A percentile compares a stretch with the other conserved stretches of the same genome.
Conservation (phyloP, 169 alveolate species). For the Pseudocohnilembus persalinus region DNA sequence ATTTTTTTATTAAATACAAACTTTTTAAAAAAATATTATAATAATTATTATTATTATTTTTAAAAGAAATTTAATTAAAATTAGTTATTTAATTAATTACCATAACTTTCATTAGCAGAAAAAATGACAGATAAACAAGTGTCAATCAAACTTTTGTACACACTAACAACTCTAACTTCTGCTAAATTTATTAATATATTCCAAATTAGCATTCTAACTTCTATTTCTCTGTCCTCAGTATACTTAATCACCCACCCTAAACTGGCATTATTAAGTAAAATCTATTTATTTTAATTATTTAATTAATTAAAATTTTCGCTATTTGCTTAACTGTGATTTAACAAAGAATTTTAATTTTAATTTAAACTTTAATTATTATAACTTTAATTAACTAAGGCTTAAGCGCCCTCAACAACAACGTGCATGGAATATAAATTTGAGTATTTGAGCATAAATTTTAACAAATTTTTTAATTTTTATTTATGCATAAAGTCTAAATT, state of each 20-base stretch:
- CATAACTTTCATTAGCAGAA: neutral
- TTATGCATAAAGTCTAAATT: neutral
- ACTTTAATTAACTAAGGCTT: too few species aligned
- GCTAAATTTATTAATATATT: neutral
- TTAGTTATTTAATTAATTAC: neutral
- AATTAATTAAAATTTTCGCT: too few species aligned
- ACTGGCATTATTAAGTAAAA: neutral
- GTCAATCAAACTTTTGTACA: neutral
- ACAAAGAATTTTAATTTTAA: too few species aligned
- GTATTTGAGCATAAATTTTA: neutral
- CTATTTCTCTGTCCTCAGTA: neutral
- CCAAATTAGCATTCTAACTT: neutral
- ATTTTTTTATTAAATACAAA: too few species aligned
- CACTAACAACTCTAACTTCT: neutral
- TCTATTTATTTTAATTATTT: too few species aligned
- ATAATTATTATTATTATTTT: too few species aligned
- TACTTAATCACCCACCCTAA: neutral
- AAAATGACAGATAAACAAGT: neutral
- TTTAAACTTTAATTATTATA: too few species aligned
- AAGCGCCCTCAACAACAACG: neutral
- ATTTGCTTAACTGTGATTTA: too few species aligned
- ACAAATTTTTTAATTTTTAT: neutral
- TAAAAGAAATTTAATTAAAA: too few species aligned
- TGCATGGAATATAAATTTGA: neutral
- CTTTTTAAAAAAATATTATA: too few species aligned